Conservation (phyloP, 768 basidiomycete genomes). For the Grammothele lineata region DNA sequence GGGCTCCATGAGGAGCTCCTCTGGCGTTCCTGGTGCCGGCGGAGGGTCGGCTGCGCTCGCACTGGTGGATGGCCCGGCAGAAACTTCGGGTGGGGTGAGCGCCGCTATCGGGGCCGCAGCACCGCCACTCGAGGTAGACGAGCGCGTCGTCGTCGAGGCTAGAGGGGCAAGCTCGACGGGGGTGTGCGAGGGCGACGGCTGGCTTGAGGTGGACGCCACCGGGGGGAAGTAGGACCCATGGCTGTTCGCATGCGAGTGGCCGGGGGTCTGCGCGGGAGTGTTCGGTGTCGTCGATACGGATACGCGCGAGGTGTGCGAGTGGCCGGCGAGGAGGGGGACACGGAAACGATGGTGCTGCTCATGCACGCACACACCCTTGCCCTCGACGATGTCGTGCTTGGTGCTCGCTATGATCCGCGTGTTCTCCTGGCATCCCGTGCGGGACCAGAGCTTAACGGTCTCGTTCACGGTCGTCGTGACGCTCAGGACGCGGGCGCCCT, state of each 20-base stretch:
- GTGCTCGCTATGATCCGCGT: slow-evolving; percentile 55
- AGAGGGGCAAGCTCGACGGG: slow-evolving; percentile 22
- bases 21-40: neutral
- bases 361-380: slow-evolving; percentile 38
- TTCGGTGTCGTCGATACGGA: neutral
- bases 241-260: slow-evolving; percentile 1
- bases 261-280: slow-evolving; percentile 12
- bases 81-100: neutral
- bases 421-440: slow-evolving; percentile 54
- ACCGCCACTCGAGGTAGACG: slow-evolving; percentile 16
- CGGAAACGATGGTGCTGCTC: slow-evolving; percentile 27
- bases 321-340: slow-evolving; percentile 16
- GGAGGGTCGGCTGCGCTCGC: slow-evolving; percentile 5
- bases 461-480: slow-evolving; percentile 74
- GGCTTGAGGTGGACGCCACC: neutral
- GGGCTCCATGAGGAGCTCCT: slow-evolving; percentile 7
- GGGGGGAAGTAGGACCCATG: slow-evolving; percentile 17
- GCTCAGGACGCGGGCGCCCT: slow-evolving; percentile 71
- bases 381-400: slow-evolving; percentile 66
- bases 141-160: slow-evolving; percentile 23
- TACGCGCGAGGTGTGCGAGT: neutral
- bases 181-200: slow-evolving; percentile 13
- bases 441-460: slow-evolving; percentile 55
- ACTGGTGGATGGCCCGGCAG: slow-evolving; percentile 1
- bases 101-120: neutral